Conservation (phyloP, 768 basidiomycete genomes). For the Lentinus tigrinus region DNA sequence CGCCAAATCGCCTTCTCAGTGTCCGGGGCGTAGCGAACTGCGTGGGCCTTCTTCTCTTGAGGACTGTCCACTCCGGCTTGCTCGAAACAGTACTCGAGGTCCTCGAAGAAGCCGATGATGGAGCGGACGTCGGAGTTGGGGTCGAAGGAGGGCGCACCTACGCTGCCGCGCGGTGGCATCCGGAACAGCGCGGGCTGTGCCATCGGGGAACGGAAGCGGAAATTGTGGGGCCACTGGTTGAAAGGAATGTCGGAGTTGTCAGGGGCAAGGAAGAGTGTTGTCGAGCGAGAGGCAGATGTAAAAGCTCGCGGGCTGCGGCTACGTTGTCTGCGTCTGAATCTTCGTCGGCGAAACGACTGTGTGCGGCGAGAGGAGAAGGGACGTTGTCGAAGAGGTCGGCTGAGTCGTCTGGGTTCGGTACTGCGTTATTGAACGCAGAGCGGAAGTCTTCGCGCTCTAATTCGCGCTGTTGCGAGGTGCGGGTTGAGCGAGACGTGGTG, state of each 20-base stretch:
- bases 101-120: constrained; percentile 10
- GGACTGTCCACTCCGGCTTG: not conserved
- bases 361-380: not conserved
- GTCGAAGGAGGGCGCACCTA: constrained; percentile 7
- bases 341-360: not conserved
- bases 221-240: not conserved
- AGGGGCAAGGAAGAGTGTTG: not conserved
- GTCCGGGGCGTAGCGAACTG: constrained; percentile 5
- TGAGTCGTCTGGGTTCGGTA: not conserved
- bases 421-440: not conserved
- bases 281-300: too few species aligned
- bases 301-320: too few species aligned
- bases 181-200: not conserved
- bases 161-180: constrained; percentile 4
- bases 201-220: not conserved
- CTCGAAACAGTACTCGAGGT: constrained; percentile 1
- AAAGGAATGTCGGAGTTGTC: not conserved
- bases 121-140: not conserved
- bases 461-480: not conserved
- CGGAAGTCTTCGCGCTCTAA: not conserved
- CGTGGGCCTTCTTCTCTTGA: not conserved
- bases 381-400: not conserved
- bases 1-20: constrained; percentile 2
- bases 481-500: not conserved
- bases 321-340: too few species aligned